A percentile compares a stretch with the other conserved stretches of the same genome.
Conservation (phyloP, 345 rosid species). For the Boechera retrofracta region DNA sequence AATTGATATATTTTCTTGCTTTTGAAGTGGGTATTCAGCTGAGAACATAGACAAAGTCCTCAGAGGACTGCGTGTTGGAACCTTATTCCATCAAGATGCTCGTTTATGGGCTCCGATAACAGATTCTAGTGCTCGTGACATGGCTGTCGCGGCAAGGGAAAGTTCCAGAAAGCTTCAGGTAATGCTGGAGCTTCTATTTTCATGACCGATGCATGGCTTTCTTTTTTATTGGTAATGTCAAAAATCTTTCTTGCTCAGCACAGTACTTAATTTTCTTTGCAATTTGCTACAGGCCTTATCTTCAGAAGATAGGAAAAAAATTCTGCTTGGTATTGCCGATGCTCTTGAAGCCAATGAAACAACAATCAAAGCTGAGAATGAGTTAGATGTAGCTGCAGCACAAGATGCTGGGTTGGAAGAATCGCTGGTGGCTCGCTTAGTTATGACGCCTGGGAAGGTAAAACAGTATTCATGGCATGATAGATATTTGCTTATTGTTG, state of each 20-base stretch:
- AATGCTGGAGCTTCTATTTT: conserved; percentile 10
- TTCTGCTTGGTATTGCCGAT: conserved; percentile 77
- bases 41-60: conserved; percentile 81
- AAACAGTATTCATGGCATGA: conserved; percentile 18
- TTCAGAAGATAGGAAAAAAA: conserved; percentile 73
- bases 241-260: conserved; percentile 19
- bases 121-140: conserved; percentile 69
- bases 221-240: not conserved
- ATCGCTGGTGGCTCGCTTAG: conserved; percentile 77
- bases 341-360: conserved; percentile 83
- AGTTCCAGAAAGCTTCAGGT: conserved; percentile 94
- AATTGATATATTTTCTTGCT: conserved; percentile 31
- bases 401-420: conserved; percentile 73
- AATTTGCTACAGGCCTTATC: conserved; percentile 68
- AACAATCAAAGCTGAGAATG: conserved; percentile 68
- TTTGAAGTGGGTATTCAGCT: conserved; percentile 76
- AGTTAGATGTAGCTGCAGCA: conserved; percentile 80
- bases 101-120: conserved; percentile 66
- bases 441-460: conserved; percentile 84
- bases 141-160: conserved; percentile 97
- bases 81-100: conserved; percentile 93
- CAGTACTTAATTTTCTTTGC: conserved; percentile 9
- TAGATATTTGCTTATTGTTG: not conserved
- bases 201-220: conserved; percentile 3
- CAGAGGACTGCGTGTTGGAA: conserved; percentile 84